Conservation (phyloP, 345 rosid species). For the Pelargonium nanum region DNA sequence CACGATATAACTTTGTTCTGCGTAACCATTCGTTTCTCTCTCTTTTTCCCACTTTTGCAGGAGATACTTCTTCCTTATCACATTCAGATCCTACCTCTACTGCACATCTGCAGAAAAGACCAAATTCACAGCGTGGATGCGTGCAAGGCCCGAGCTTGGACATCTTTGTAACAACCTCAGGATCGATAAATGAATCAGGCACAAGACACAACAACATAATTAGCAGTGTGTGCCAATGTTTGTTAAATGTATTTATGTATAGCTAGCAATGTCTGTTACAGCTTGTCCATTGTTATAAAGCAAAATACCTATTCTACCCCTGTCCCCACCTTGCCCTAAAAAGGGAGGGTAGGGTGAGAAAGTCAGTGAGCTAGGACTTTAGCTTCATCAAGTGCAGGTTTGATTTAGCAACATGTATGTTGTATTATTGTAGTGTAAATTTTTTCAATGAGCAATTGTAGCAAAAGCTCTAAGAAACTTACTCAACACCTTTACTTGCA, state of each 20-base stretch:
- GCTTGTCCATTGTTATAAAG: neutral
- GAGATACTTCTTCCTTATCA: slow-evolving; percentile 81
- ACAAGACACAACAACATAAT: too few species aligned
- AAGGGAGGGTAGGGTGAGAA: too few species aligned
- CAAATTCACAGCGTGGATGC: slow-evolving; percentile 63
- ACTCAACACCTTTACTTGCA: too few species aligned
- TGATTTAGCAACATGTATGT: too few species aligned
- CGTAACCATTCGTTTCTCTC: neutral
- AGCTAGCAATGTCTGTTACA: neutral
- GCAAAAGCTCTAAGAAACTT: too few species aligned
- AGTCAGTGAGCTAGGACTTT: too few species aligned
- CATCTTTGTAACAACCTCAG: slow-evolving; percentile 80
- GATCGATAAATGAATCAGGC: slow-evolving; percentile 47
- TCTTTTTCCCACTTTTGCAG: slow-evolving; percentile 25
- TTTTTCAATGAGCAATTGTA: too few species aligned
- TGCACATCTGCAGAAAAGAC: slow-evolving; percentile 46
- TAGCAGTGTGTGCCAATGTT: too few species aligned
- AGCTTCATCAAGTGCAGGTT: too few species aligned
- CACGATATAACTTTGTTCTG: neutral
- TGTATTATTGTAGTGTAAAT: too few species aligned
- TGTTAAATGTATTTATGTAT: neutral
- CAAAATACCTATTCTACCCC: too few species aligned
- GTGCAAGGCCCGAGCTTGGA: slow-evolving; percentile 83
- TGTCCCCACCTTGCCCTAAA: too few species aligned
- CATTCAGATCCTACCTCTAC: slow-evolving; percentile 82